Evolutionary conservation across 495 filamentous ascomycete species (phyloP).

Genomic region (Hypoxylon lienhwacheense): DNA sequence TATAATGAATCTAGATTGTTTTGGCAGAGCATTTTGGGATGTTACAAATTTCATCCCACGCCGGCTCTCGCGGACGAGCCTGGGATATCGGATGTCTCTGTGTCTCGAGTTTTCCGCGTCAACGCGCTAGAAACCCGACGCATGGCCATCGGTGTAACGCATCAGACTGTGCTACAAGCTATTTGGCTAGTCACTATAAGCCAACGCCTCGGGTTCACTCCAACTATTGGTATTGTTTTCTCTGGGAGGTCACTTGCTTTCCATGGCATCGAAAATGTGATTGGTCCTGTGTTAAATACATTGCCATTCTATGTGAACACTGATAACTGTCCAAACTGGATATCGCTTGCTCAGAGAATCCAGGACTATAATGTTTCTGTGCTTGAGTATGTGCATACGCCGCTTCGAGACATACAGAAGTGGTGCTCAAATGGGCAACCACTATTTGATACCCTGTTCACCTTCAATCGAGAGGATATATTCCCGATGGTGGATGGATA

Average conservation of each 20-base stretch:
- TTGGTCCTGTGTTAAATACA: constrained; percentile 92
- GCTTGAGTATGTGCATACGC: constrained; percentile 69
- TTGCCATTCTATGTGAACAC: constrained; percentile 65
- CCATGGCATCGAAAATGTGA: constrained; percentile 64
- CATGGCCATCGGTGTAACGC: constrained; percentile 64
- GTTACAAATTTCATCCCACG: constrained; percentile 41
- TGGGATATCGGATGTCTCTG: constrained; percentile 19
- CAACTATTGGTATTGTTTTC: constrained; percentile 65
- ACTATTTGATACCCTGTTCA: constrained; percentile 83
- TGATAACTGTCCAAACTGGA: constrained; percentile 51
- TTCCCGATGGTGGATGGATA: constrained; percentile 23
- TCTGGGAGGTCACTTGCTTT: constrained; percentile 70
- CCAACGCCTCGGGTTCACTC: constrained; percentile 37
- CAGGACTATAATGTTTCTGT: constrained; percentile 63
- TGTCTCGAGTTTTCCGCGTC: constrained; percentile 31
- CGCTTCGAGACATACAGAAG: constrained; percentile 72
- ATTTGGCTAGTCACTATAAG: constrained; percentile 63
- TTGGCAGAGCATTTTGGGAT: constrained; percentile 64
- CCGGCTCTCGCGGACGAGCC: constrained; percentile 17
- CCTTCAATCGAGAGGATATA: constrained; percentile 65
- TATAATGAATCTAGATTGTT: constrained; percentile 60
- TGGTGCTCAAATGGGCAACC: constrained; percentile 61
- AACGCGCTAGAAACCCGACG: constrained; percentile 49
- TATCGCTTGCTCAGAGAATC: constrained; percentile 53
- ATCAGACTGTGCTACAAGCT: constrained; percentile 73